Base-by-base conservation (phyloP, 768 basidiomycete species). In the Leucosporidium creatinivorum region DNA sequence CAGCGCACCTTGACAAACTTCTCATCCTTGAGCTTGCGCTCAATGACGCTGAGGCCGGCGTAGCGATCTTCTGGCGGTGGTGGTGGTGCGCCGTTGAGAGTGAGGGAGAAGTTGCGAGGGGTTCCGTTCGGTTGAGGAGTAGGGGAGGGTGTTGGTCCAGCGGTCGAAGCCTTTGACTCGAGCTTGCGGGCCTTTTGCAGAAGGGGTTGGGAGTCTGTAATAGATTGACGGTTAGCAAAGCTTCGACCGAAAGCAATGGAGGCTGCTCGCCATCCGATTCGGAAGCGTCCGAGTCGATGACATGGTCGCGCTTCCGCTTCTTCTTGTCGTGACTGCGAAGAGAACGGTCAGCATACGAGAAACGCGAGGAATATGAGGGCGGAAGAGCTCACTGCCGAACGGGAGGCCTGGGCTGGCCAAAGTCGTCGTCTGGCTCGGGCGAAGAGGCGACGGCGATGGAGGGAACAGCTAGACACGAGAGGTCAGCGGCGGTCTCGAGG, bases 251-350 rank as follows among this genome's bases (percentile, higher is more conserved):
- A n/a, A n/a, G n/a, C n/a, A n/a, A n/a, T n/a, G n/a, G n/a, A n/a
- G n/a, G n/a, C n/a, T n/a, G 39, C 39, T 44, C 39, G 15, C 39
- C 56, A 6, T 69, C 73, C 0, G 73, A 61, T 4, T 61, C 70
- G 0, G 70, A 70, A 0, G 62, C 69, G 44, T 74, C 73, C 5
- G 73, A 71, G 50, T 74, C 69, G n/a, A 66, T 21, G 7, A 74
- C 36, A 1, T 58, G 54, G 1, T 66, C 69, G 5, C 67, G 67
- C 50, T 69, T 71, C n/a, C 70, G 67, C 65, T 72, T 72, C 60
- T 69, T 68, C 63, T 67, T 67, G 30, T 71, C 67, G 50, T 48
- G 55, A 55, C 63, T 61, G 59, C 10, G 13, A 4, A 30, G 5
- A 36, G 0, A 6, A 31, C 13, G 47, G 23, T 50, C 9, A 44